Evolutionary conservation across 768 basidiomycete species (phyloP).

Genomic region (Crucibulum laeve): DNA sequence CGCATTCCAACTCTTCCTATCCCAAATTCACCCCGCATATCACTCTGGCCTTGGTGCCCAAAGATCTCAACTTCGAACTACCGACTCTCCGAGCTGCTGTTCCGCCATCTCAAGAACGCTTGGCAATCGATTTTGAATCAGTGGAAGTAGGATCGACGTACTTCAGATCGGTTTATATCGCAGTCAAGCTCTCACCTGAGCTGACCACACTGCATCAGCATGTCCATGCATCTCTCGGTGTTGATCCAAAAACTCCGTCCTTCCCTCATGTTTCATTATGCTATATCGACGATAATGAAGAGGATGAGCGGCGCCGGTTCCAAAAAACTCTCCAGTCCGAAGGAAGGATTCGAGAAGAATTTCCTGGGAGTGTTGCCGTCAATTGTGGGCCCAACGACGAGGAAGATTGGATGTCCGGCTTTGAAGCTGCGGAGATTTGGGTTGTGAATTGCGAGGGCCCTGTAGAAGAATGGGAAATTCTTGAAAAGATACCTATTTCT

Average conservation of each 20-base stretch:
- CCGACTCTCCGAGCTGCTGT: conserved; percentile 34
- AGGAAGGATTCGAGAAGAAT: conserved; percentile 23
- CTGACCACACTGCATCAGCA: conserved; percentile 44
- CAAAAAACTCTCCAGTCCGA: conserved; percentile 34
- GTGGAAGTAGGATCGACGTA: conserved; percentile 59
- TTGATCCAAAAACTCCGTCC: conserved; percentile 45
- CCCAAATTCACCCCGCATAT: conserved; percentile 66
- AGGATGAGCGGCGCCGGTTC: conserved; percentile 45
- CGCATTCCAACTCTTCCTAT: conserved; percentile 38
- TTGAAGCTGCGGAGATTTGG: conserved; percentile 53
- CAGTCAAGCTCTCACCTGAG: conserved; percentile 38
- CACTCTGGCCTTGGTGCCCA: conserved; percentile 51
- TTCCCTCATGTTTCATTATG: conserved; percentile 74
- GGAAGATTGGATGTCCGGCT: conserved; percentile 34
- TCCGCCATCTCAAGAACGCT: conserved; percentile 22
- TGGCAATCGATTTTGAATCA: conserved; percentile 45
- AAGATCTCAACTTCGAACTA: conserved; percentile 18
- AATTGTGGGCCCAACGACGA: conserved; percentile 23
- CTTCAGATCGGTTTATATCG: conserved; percentile 67
- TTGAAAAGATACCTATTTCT: conserved; percentile 26
- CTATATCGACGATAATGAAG: conserved; percentile 69
- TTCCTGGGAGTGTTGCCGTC: conserved; percentile 21
- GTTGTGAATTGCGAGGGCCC: conserved; percentile 54
- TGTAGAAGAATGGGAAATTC: conserved; percentile 52
- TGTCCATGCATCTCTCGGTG: conserved; percentile 32